Base-by-base conservation (phyloP, 805 yeast genomes). In the Vanderwaltozyma tropicalis region DNA sequence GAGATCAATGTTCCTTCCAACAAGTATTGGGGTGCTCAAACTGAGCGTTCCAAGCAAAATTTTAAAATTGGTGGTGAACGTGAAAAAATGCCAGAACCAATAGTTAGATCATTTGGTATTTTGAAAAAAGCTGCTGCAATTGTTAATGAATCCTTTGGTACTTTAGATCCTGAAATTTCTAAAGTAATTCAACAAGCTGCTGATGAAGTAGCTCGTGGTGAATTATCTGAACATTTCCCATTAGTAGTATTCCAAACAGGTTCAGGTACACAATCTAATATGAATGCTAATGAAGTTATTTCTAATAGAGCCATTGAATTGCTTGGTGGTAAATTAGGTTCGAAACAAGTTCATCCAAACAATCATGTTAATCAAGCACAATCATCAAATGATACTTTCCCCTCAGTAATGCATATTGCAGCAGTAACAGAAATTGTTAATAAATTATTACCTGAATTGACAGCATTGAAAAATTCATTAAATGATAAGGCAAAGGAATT, bases 391-490 rank as follows among this genome's bases (percentile, higher is more conserved):
- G 98, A 89, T 67, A 89, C 97, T 39, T 89, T 89, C 82, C 98
- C 98, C 50, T 88, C 98, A 28, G 98, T 88, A 40, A 89, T 89
- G 97, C 98, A 89, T 70, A 89, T 89, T 66, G 96, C 98, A 41
- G 96, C 97, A 16, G 96, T 87, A 46, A 74, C 81, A 31, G 95
- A 89, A 69, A 82, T 89, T 67, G 67, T 80, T 39, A 56, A 73
- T 57, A 68, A 71, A 28, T 72, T 89, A 62, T 49, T 89, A 38
- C 98, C 98, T 14, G 84, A 86, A 56, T 71, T 89, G 58, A 69
- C 74, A 42, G 69, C 67, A 33, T 77, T 89, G 56, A 83, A 82
- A 63, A 82, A 79, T 55, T 70, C 95, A n/a, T 68, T 92, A 48
- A 72, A 74, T 36, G 70, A 62, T 44, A 89, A 89, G 69, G 59